Evolutionary conservation across 2,329 filamentous ascomycete genomes (phyloP).

Genomic region (Pseudomassariella vexata): DNA sequence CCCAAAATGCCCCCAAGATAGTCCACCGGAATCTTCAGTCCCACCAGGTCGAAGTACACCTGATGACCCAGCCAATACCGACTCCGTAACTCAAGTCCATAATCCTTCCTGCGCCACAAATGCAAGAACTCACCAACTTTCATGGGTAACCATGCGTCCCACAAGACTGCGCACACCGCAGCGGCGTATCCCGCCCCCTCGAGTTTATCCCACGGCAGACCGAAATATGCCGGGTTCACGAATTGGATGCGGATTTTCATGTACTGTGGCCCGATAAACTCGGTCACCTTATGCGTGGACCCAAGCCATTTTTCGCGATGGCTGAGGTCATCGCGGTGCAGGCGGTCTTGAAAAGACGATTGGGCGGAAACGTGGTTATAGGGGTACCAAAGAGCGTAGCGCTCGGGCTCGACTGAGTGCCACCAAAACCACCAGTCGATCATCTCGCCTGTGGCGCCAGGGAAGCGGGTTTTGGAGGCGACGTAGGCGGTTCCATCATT

Average conservation of each 20-base stretch:
- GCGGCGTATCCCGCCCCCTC: conserved; percentile 6
- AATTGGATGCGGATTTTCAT: conserved; percentile 9
- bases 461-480: conserved; percentile 11
- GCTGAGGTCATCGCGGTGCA: conserved; percentile 3
- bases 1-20: conserved; percentile 4
- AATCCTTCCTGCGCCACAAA: conserved; percentile 7
- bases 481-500: conserved; percentile 11
- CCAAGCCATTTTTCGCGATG: conserved; percentile 11
- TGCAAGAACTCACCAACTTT: conserved; percentile 12
- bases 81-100: conserved; percentile 9
- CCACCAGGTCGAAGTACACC: conserved; percentile 8
- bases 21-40: conserved; percentile 5
- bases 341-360: background rate
- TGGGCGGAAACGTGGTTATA: conserved; percentile 8
- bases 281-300: conserved; percentile 9
- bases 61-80: conserved; percentile 10
- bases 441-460: conserved; percentile 8
- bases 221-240: conserved; percentile 8
- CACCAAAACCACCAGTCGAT: conserved; percentile 15
- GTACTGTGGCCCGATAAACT: conserved; percentile 6
- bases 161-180: conserved; percentile 9
- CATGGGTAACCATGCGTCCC: conserved; percentile 8
- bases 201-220: conserved; percentile 8
- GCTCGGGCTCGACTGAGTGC: conserved; percentile 11
- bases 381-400: conserved; percentile 12